These are phyloP conservation scores for Aspergillus steynii DNA, from an alignment of 495 filamentous ascomycete genomes.

Conservation along the genomic window DNA sequence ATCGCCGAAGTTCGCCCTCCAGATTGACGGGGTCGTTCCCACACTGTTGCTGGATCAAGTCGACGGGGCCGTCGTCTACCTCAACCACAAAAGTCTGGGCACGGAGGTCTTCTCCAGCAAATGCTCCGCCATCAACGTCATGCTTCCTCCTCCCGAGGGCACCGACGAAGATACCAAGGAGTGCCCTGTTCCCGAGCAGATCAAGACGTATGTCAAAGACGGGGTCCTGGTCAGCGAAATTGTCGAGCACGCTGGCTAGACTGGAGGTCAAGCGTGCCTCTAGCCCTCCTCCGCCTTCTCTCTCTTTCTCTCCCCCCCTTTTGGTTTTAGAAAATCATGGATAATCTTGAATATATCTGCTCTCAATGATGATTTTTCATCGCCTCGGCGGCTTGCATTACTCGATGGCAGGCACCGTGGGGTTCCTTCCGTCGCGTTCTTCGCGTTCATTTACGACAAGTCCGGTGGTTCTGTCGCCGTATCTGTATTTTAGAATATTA, in stretches of 20 bases:
- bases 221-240: conserved; percentile 82
- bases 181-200: conserved; percentile 83
- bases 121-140: conserved; percentile 79
- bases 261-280: not conserved
- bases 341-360: too few species aligned
- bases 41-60: conserved; percentile 91
- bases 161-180: conserved; percentile 79
- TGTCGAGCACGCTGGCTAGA: conserved; percentile 79
- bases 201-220: conserved; percentile 75
- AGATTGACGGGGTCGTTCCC: conserved; percentile 80
- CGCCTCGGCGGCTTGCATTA: not conserved
- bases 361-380: too few species aligned
- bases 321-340: not conserved
- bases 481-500: not conserved
- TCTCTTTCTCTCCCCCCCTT: not conserved
- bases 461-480: not conserved
- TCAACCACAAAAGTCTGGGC: conserved; percentile 70
- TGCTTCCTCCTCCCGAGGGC: conserved; percentile 61
- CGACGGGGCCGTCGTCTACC: conserved; percentile 83
- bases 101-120: conserved; percentile 90
- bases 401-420: not conserved
- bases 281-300: not conserved
- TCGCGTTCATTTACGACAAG: not conserved
- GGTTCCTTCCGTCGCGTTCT: not conserved
- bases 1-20: conserved; percentile 85